phyloP scores from a whole-genome alignment of 1,284 basidiomycete species.

The Psilocybe mexicana region DNA sequence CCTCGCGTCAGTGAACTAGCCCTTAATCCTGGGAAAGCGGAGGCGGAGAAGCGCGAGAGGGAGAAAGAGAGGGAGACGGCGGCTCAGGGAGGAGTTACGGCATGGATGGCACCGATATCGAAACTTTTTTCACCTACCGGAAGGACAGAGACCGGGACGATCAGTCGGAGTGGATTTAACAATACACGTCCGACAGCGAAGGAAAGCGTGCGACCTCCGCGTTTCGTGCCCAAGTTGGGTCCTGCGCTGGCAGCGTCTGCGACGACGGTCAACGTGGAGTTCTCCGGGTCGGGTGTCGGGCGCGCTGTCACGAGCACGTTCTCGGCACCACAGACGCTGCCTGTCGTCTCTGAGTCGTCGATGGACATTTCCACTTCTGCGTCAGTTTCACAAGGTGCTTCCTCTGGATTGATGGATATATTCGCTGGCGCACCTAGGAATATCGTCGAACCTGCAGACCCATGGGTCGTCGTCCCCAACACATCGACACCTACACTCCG shows the following conservation, averaged over 20 bases:
- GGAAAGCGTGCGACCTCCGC: slow-evolving; percentile 28
- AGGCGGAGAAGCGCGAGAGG: slow-evolving; percentile 34
- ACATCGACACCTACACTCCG: slow-evolving; percentile 30
- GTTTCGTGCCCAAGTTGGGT: slow-evolving; percentile 65
- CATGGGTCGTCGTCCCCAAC: slow-evolving; percentile 67
- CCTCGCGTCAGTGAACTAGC: slow-evolving; percentile 69
- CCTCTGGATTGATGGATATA: slow-evolving; percentile 65
- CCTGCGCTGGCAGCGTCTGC: slow-evolving; percentile 83
- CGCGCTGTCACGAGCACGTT: slow-evolving; percentile 67
- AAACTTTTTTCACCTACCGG: slow-evolving; percentile 59
- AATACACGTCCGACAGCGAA: slow-evolving; percentile 6
- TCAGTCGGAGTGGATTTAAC: slow-evolving; percentile 15
- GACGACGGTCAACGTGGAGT: slow-evolving; percentile 92
- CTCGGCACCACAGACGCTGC: slow-evolving; percentile 15
- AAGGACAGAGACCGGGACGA: slow-evolving; percentile 15
- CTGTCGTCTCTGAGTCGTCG: slow-evolving; percentile 12
- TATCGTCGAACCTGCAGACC: slow-evolving; percentile 41
- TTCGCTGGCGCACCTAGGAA: slow-evolving; percentile 78
- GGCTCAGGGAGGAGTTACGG: slow-evolving; percentile 31
- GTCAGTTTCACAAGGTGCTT: slow-evolving; percentile 15
- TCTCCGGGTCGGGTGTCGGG: slow-evolving; percentile 76
- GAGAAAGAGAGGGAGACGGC: slow-evolving; percentile 29
- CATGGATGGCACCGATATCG: slow-evolving; percentile 84
- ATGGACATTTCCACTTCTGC: slow-evolving; percentile 20
- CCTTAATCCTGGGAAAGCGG: slow-evolving; percentile 62